phyloP scores from a whole-genome alignment of 768 basidiomycete species.

The Strobilomyces dryophilus region DNA sequence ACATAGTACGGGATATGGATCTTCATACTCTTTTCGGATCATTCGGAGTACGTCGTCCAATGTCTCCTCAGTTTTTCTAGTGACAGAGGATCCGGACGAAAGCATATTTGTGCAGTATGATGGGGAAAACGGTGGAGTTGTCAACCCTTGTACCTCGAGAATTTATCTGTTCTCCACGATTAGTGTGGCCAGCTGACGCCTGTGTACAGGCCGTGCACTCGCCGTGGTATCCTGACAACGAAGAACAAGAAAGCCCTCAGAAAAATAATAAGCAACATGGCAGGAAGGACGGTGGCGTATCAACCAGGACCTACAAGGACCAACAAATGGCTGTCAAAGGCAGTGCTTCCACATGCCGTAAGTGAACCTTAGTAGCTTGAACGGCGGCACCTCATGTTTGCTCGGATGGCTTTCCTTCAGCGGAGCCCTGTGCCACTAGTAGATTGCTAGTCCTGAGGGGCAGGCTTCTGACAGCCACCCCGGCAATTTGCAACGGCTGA shows the following conservation, averaged over 20 bases:
- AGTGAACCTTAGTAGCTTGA: too few relatives aligned
- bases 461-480: too few relatives aligned
- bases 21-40: background rate
- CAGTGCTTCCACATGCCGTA: too few relatives aligned
- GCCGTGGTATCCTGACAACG: slow-evolving; percentile 12
- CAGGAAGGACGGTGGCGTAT: background rate
- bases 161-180: slow-evolving; percentile 14
- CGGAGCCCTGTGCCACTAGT: too few relatives aligned
- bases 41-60: background rate
- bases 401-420: too few relatives aligned
- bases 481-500: too few relatives aligned
- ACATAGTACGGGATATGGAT: background rate
- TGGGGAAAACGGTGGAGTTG: background rate
- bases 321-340: background rate
- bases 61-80: background rate
- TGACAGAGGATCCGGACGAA: background rate
- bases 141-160: background rate
- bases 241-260: slow-evolving; percentile 6
- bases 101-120: slow-evolving; percentile 1
- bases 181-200: background rate
- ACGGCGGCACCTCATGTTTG: too few relatives aligned
- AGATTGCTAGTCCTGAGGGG: too few relatives aligned
- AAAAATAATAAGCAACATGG: slow-evolving; percentile 12
- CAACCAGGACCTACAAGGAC: background rate
- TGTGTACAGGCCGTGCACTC: background rate